A percentile compares a stretch with the other conserved stretches of the same genome.
Evolutionary conservation across 768 basidiomycete genomes (phyloP).

Genomic region (Cantharellus cinnabarinus): DNA sequence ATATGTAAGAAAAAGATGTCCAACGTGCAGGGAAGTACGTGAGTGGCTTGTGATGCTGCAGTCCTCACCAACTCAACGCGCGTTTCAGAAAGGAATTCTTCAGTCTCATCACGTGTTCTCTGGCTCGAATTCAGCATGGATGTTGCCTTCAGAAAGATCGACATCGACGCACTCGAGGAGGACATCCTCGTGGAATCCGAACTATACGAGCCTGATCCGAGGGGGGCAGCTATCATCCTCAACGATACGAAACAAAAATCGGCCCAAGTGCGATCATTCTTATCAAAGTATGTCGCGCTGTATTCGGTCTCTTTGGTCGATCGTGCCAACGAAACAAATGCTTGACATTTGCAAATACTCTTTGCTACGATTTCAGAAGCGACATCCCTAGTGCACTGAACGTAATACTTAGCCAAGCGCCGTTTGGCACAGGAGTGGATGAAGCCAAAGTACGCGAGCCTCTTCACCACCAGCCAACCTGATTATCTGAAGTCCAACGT

Average conservation of each 20-base stretch:
- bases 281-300: constrained; percentile 42
- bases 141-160: constrained; percentile 24
- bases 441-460: constrained; percentile 59
- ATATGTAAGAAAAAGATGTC: too few species aligned
- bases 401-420: constrained; percentile 52
- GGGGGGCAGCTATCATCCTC: constrained; percentile 51
- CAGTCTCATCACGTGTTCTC: too few species aligned
- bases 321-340: neutral
- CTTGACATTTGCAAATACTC: neutral
- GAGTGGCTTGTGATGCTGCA: too few species aligned
- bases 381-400: constrained; percentile 57
- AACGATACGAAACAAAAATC: constrained; percentile 61
- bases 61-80: too few species aligned
- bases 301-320: neutral
- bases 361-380: constrained; percentile 26
- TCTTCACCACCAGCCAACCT: neutral
- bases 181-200: constrained; percentile 70
- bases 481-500: neutral
- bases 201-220: constrained; percentile 69
- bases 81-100: too few species aligned
- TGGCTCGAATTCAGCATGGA: neutral
- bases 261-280: constrained; percentile 42
- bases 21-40: too few species aligned
- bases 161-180: constrained; percentile 87
- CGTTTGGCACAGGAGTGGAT: constrained; percentile 74